Base-by-base conservation (phyloP, 2,329 filamentous ascomycete species). In the Elsinoe ampelina region DNA sequence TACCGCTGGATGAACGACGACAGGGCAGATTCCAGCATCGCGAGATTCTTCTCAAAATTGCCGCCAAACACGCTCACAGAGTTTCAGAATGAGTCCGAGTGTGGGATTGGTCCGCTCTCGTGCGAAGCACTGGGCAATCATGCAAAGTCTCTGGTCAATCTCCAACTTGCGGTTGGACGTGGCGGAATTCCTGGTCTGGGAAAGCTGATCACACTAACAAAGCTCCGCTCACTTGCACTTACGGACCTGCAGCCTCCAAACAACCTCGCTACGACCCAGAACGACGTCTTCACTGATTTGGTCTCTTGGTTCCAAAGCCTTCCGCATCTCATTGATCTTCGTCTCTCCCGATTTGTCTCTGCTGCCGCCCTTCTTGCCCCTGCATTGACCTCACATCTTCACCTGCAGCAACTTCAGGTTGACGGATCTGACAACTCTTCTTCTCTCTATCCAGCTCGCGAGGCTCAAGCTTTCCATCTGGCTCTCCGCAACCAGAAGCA, bases 61-160 rank as follows among this genome's bases (percentile, higher is more conserved):
- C 74, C 70, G 15, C 73, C 77, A 1, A 77, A 86, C 60, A 80
- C 76, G 1, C 69, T 89, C 10, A 73, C 74, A 57, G 76, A 75
- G 17, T 82, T 88, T 57, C 73, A 81, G 58, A 76, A 83, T 26
- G 75, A 82, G 55, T 80, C 78, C 63, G 71, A 74, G 39, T 80
- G 80, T 60, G 70, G 74, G 2, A 73, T 86, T 13, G 78, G 78
- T 0, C 68, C 72, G 2, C 72, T 79, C 42, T 80, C 82, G 0
- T 78, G 85, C 47, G 66, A 73, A 22, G 76, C 78, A 2, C 63
- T 84, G 5, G 77, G 74, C 58, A 70, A 71, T 19, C 81, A 84
- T 61, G 70, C 73, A 12, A 67, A 73, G 41, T 81, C 83, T 3
- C 70, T 89, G 10, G 77, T 72, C 58, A 70, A 75, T 58, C 67